These are phyloP conservation scores for Geum urbanum DNA, from an alignment of 306 rosid genomes.

Conservation along the genomic window DNA sequence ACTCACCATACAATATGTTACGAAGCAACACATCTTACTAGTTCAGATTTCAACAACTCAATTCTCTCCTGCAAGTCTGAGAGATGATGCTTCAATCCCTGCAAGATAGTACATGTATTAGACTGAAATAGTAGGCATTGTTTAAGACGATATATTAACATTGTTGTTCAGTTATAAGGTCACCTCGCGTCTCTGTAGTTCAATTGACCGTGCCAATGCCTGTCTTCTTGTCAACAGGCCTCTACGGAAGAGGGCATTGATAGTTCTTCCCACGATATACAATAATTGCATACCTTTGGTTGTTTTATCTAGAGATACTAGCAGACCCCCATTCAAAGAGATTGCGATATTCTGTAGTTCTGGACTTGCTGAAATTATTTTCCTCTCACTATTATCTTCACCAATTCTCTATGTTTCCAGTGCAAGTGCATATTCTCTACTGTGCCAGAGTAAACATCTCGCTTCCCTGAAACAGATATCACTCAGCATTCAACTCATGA, in stretches of 20 bases:
- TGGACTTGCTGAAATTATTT: slow-evolving; percentile 64
- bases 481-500: slow-evolving; percentile 21
- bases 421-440: slow-evolving; percentile 95
- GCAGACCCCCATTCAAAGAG: slow-evolving; percentile 83
- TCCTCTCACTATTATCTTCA: slow-evolving; percentile 73
- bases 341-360: slow-evolving; percentile 76
- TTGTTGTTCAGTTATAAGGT: slow-evolving; percentile 18
- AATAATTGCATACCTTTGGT: slow-evolving; percentile 56
- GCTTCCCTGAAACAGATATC: slow-evolving; percentile 58
- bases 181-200: slow-evolving; percentile 88
- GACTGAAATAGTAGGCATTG: slow-evolving; percentile 6
- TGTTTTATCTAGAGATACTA: slow-evolving; percentile 77
- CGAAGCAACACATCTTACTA: slow-evolving; percentile 36
- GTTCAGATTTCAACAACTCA: slow-evolving; percentile 64
- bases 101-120: slow-evolving; percentile 24
- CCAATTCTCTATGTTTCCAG: slow-evolving; percentile 87
- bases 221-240: slow-evolving; percentile 76
- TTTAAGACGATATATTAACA: background rate
- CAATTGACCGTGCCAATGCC: slow-evolving; percentile 78
- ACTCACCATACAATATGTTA: background rate
- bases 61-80: slow-evolving; percentile 61
- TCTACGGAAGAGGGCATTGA: slow-evolving; percentile 45
- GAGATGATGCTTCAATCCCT: slow-evolving; percentile 79
- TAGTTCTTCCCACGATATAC: slow-evolving; percentile 93
- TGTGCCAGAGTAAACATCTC: slow-evolving; percentile 81